Conservation (phyloP, 495 filamentous ascomycete genomes). For the Lasiosphaeria hispida region DNA sequence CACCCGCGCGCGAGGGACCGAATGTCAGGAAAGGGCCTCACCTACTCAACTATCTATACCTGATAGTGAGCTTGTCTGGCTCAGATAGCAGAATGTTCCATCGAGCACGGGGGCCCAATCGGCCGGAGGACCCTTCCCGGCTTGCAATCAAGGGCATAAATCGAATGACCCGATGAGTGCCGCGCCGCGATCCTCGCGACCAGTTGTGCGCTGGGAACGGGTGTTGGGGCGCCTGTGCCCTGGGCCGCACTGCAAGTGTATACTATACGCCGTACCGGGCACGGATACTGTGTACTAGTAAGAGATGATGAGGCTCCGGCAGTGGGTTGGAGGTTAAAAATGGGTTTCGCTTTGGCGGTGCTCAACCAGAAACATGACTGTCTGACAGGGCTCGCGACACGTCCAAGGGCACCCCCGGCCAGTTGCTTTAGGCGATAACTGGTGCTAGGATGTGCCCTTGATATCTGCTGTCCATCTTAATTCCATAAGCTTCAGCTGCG, state of each 20-base stretch:
- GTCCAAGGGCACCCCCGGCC: constrained; percentile 2
- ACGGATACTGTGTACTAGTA: too few relatives aligned
- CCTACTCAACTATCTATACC: not conserved
- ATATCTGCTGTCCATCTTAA: constrained; percentile 7
- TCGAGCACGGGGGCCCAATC: not conserved
- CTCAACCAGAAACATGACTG: constrained; percentile 13
- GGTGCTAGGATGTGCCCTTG: constrained; percentile 3
- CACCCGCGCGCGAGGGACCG: not conserved
- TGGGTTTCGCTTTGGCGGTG: not conserved
- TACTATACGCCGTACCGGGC: too few relatives aligned
- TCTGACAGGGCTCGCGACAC: not conserved
- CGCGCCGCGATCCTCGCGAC: constrained; percentile 10
- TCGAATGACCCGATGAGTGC: constrained; percentile 13
- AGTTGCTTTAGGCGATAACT: constrained; percentile 7
- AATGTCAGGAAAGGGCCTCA: constrained; percentile 5
- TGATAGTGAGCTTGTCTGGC: not conserved
- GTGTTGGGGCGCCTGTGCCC: too few relatives aligned
- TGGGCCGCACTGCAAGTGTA: too few relatives aligned
- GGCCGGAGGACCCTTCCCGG: constrained; percentile 17
- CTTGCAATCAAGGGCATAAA: constrained; percentile 10
- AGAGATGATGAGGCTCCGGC: constrained; percentile 11
- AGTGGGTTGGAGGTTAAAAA: not conserved
- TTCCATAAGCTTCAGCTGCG: constrained; percentile 12
- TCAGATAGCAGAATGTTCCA: constrained; percentile 5
- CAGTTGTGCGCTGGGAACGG: too few relatives aligned